Conservation (phyloP, 768 basidiomycete species). For the Lentinula edodes region DNA sequence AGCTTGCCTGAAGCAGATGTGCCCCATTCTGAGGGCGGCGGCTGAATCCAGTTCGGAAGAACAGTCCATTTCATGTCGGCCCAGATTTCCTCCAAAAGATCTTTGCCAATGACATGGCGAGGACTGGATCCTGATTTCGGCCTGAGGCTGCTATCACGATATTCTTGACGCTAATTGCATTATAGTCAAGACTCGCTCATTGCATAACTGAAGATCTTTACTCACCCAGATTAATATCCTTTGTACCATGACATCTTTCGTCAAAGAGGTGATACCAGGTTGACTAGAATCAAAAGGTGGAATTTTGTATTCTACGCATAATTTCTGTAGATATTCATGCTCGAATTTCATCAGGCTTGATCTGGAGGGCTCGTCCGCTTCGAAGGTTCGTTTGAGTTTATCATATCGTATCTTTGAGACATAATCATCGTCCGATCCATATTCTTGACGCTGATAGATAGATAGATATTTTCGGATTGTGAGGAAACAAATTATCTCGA, state of each 20-base stretch:
- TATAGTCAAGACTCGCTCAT: not conserved
- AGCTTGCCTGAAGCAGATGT: constrained; percentile 21
- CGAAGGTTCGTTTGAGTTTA: not conserved
- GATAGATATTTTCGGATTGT: not conserved
- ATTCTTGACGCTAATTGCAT: not conserved
- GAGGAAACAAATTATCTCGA: not conserved
- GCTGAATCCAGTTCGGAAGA: constrained; percentile 19
- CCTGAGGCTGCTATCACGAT: not conserved
- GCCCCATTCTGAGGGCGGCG: constrained; percentile 16
- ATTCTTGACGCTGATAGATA: not conserved
- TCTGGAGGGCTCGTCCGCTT: not conserved
- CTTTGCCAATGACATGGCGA: constrained; percentile 7
- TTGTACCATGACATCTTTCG: not conserved
- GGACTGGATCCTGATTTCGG: not conserved
- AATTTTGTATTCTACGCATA: not conserved
- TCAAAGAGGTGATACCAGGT: too few relatives aligned
- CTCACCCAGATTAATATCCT: not conserved
- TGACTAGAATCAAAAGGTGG: too few relatives aligned
- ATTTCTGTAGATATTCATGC: not conserved
- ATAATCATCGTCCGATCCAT: not conserved
- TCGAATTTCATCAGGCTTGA: not conserved
- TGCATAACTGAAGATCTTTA: not conserved
- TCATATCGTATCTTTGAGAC: not conserved
- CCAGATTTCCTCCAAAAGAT: constrained; percentile 9
- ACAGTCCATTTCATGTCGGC: not conserved